Conservation (phyloP, 768 basidiomycete genomes). For the Crucibulum laeve region DNA sequence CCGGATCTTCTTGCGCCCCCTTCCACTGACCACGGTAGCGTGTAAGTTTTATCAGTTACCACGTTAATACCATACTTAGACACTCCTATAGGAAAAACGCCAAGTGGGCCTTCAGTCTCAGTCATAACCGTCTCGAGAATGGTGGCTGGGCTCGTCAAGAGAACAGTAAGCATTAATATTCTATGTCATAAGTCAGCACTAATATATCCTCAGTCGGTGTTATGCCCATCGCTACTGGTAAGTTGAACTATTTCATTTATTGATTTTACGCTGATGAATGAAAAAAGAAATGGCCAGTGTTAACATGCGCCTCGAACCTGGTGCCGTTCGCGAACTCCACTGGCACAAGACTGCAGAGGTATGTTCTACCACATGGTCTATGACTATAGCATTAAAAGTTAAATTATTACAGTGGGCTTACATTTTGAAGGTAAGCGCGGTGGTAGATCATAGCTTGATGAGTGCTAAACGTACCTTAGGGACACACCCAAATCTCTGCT, state of each 20-base stretch:
- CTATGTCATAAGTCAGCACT: not conserved
- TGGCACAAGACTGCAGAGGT: conserved; percentile 50
- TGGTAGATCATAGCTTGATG: not conserved
- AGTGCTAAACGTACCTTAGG: conserved; percentile 21
- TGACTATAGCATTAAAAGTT: conserved; percentile 2
- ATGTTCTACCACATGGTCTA: conserved; percentile 2
- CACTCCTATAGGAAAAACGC: conserved; percentile 33
- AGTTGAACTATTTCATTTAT: conserved; percentile 1
- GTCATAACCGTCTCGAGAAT: conserved; percentile 50
- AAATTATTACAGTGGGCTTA: conserved; percentile 40
- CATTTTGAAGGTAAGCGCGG: conserved; percentile 32
- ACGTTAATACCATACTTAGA: not conserved
- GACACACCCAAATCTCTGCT: conserved; percentile 42
- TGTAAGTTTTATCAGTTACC: conserved; percentile 23
- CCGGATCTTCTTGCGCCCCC: conserved; percentile 40
- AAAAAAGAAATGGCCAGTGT: conserved; percentile 36
- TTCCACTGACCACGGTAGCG: conserved; percentile 36
- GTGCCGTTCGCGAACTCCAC: conserved; percentile 49
- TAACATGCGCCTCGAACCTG: conserved; percentile 47
- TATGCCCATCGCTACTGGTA: conserved; percentile 49
- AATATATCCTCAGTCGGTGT: conserved; percentile 24
- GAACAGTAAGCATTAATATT: conserved; percentile 29
- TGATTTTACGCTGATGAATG: not conserved
- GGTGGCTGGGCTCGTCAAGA: conserved; percentile 61
- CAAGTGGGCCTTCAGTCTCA: conserved; percentile 55